Base-by-base conservation (phyloP, 2,329 filamentous ascomycete species). In the Leptographium radiaticola region DNA sequence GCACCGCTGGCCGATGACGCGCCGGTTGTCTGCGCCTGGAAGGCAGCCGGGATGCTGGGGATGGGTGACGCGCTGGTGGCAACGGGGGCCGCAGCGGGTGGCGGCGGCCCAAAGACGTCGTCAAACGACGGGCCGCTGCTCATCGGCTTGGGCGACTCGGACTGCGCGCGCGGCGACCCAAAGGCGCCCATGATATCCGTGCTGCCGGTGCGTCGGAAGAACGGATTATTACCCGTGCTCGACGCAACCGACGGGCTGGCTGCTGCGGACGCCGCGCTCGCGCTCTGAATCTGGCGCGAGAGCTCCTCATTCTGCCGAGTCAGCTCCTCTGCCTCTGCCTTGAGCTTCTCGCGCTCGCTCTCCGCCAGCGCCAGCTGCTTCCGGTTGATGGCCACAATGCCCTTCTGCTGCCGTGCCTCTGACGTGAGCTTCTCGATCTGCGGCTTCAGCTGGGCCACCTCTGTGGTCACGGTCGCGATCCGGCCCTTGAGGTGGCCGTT, bases 321-420 rank as follows among this genome's bases (percentile, higher is more conserved):
- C 59, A 84, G 76, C 51, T 81, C 82, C 55, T 83, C 83, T 46
- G 85, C 84, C 67, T 97, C 91, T 1, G 75, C 72, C 71, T 89
- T 90, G 42, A 95, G 74, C 72, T 88, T 91, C 57, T 97, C 91
- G 36, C 87, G 81, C 67, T 97, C 91, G 49, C 80, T 80, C 68
- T 98, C 93, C 55, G 86, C 88, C 1, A 90, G 96, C 39, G 85
- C 81, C 56, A 97, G 74, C 70, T 98, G 93, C 72, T 98, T 98
- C 76, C 94, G 97, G 72, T 96, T 96, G 71, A 98, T 98, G 45
- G 93, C 90, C 34, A 95, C 91, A 59, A 97, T 76, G 18, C 93
- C 93, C 71, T 95, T 97, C 65, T 97, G 90, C 67, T 97, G 93
- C 44, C 93, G 83, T 31, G 89, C 89, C 62, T 96, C 89, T 13